phyloP scores from a whole-genome alignment of 2,329 filamentous ascomycete species.

The Graphiopsis chlorocephala region DNA sequence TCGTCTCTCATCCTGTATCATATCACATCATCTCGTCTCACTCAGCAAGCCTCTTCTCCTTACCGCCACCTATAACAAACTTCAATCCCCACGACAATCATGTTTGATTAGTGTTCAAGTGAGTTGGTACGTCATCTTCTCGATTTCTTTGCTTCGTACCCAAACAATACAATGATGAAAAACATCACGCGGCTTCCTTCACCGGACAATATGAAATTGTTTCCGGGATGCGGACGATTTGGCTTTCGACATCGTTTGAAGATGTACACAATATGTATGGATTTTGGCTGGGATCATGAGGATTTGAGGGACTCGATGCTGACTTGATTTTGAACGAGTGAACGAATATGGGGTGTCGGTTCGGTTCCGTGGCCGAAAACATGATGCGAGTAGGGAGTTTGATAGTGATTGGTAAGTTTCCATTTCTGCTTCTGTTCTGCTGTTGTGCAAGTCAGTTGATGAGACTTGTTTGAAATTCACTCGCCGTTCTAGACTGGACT shows the following conservation, averaged over 20 bases:
- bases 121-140: not conserved
- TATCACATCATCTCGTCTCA: not conserved
- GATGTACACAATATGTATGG: not conserved
- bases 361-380: too few relatives aligned
- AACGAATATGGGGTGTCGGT: too few relatives aligned
- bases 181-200: not conserved
- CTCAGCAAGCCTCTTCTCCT: not conserved
- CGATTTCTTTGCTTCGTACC: not conserved
- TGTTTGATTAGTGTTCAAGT: not conserved
- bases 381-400: too few relatives aligned
- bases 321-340: not conserved
- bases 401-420: not conserved
- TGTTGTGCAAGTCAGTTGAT: not conserved
- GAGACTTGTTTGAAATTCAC: not conserved
- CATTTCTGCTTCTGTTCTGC: not conserved
- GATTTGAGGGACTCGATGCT: not conserved
- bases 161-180: not conserved
- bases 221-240: not conserved
- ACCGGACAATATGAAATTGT: not conserved
- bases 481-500: slow-evolving; percentile 12
- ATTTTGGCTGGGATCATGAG: not conserved
- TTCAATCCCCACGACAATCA: not conserved
- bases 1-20: not conserved
- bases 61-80: not conserved
- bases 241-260: not conserved